Evolutionary conservation across 2,329 filamentous ascomycete genomes (phyloP), one percentile per base, ranked within the genome.

Genomic region (Xylariomycetidae sp.): DNA sequence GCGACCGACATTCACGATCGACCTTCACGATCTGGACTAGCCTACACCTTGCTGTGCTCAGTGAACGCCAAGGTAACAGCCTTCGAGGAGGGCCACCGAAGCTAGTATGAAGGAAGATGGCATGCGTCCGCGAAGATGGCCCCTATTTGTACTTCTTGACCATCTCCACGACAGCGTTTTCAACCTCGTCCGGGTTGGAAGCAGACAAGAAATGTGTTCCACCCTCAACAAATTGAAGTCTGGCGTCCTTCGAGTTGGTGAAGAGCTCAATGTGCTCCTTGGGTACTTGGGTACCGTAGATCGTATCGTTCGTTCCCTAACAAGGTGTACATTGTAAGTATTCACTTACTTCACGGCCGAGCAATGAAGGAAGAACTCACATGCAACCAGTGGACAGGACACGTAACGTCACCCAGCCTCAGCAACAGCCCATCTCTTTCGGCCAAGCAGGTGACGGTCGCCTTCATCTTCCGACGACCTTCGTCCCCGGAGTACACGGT

Each of bases 351-450:
- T 13, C 24, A 25, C 12, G 6, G 12, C 6, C n/a, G 12, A 25
- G 15, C 6, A 6, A 5, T 14, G n/a, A 25, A 8, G 17, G 19
- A 32, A 27, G 13, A 12, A 53, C 58, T 44, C 40, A 70, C 67
- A 48, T 72, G 68, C 12, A 73, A 54, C 70, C 70, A 74, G 35
- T 67, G 60, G 7, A 74, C 65, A 2, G 70, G 70, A 35, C 69
- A 74, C 37, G 55, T 63, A 37, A 74, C 48, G 39, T 73, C 64
- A 14, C 56, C 40, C 23, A 73, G 36, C 9, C 70, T 57, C n/a
- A 59, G 39, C 6, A 69, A 46, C 5, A 74, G 55, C 1, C 69
- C 63, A 33, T 74, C 70, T 22, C 71, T 52, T 37, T 68, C 64
- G 10, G 67, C 31, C 6, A 74, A 53, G 42, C 59, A 63, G 7